phyloP scores from a whole-genome alignment of 306 rosid species.

The Mimosa pudica region DNA sequence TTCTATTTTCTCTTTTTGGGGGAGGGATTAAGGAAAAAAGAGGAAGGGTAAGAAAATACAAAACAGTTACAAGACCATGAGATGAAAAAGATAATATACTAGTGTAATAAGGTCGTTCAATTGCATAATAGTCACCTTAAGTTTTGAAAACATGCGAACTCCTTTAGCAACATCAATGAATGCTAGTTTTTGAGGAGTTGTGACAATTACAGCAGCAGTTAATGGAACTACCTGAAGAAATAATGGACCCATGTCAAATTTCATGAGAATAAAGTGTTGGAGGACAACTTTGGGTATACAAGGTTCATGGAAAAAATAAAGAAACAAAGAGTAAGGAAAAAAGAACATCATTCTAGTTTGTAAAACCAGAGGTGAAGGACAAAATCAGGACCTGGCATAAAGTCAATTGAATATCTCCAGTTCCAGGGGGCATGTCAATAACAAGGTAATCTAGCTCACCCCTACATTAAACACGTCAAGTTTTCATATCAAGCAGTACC shows the following conservation, averaged over 20 bases:
- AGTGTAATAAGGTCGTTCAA: slow-evolving; percentile 19
- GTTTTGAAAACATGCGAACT: slow-evolving; percentile 98
- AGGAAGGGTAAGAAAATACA: neutral
- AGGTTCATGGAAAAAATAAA: slow-evolving; percentile 21
- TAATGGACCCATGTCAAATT: slow-evolving; percentile 36
- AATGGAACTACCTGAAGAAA: slow-evolving; percentile 79
- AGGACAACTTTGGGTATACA: slow-evolving; percentile 19
- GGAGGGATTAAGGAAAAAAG: neutral
- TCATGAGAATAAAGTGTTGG: neutral
- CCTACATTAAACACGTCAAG: slow-evolving; percentile 57
- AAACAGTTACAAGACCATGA: slow-evolving; percentile 16
- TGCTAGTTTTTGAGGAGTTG: slow-evolving; percentile 95
- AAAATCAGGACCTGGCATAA: slow-evolving; percentile 81
- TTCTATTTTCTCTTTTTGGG: neutral
- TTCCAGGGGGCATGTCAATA: slow-evolving; percentile 99
- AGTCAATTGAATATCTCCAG: slow-evolving; percentile 98
- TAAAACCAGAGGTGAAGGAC: neutral
- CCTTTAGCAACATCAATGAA: slow-evolving; percentile 99
- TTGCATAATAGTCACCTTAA: slow-evolving; percentile 61
- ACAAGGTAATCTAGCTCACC: slow-evolving; percentile 97
- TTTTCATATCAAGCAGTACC: slow-evolving; percentile 30
- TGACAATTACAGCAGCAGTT: slow-evolving; percentile 95
- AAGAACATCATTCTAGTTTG: neutral
- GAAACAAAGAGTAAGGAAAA: slow-evolving; percentile 18
- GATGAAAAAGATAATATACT: slow-evolving; percentile 10